These are phyloP conservation scores for Gentiana dahurica DNA, from an alignment of 257 asterid species.

Conservation along the genomic window DNA sequence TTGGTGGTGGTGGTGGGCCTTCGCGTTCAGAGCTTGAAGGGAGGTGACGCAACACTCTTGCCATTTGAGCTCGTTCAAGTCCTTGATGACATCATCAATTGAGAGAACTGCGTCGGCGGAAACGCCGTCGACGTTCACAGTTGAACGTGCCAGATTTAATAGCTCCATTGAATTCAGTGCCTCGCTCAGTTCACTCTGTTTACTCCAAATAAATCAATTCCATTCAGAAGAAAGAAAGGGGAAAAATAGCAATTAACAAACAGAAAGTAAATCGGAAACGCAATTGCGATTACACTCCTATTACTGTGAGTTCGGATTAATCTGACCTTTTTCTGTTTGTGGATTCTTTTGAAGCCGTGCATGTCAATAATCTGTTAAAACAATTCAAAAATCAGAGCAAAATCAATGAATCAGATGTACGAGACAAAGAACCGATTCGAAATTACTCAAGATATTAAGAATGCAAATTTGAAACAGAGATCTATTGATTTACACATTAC, in stretches of 20 bases:
- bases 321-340: constrained; percentile 15
- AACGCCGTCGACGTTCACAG: constrained; percentile 27
- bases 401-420: not conserved
- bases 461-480: no score
- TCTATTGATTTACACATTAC: no score
- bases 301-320: not conserved
- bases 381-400: not conserved
- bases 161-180: constrained; percentile 36
- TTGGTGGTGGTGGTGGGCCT: constrained; percentile 1
- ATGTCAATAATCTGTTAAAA: constrained; percentile 19
- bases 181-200: constrained; percentile 31
- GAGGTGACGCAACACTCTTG: constrained; percentile 65
- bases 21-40: constrained; percentile 28
- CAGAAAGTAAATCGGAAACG: not conserved
- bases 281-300: no score
- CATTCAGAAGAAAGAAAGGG: no score
- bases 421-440: not conserved
- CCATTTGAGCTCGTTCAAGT: constrained; percentile 54
- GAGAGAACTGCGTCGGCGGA: constrained; percentile 31
- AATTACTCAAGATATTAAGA: not conserved
- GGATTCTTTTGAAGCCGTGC: constrained; percentile 21
- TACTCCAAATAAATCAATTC: not conserved
- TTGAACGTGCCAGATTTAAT: constrained; percentile 48
- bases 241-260: not conserved
- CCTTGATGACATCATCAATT: constrained; percentile 33